Evolutionary conservation across 306 rosid genomes (phyloP).

Genomic region (Prinsepia uniflora): DNA sequence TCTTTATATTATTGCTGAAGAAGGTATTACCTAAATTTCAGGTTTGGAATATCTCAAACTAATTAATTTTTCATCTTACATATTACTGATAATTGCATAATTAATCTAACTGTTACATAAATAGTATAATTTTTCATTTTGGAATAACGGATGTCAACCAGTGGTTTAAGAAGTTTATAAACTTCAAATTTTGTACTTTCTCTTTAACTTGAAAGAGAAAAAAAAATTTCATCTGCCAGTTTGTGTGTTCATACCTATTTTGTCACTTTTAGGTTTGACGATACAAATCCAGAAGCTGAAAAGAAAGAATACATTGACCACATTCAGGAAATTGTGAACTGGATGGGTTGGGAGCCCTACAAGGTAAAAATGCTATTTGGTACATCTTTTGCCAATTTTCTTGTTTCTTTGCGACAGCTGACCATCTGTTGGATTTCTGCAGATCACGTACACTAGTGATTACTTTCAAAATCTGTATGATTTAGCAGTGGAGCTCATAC

Average conservation of each 20-base stretch:
- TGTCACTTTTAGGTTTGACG: conserved; percentile 68
- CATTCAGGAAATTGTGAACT: conserved; percentile 85
- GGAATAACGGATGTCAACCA: background rate
- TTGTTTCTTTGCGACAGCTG: conserved; percentile 10
- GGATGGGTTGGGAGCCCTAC: conserved; percentile 99
- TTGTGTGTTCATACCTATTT: conserved; percentile 12
- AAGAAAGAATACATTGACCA: conserved; percentile 95
- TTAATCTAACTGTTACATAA: background rate
- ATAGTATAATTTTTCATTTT: background rate
- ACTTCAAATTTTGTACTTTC: background rate
- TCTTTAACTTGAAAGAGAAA: background rate
- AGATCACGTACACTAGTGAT: conserved; percentile 93
- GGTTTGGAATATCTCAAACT: conserved; percentile 5
- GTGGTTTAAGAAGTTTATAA: background rate
- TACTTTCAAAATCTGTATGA: conserved; percentile 92
- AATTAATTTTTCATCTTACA: background rate
- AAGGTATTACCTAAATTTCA: background rate
- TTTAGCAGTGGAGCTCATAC: conserved; percentile 89
- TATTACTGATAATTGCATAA: background rate
- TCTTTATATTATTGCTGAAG: background rate
- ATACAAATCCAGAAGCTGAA: conserved; percentile 95
- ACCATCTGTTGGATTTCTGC: conserved; percentile 18
- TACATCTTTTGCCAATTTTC: background rate
- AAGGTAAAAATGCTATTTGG: conserved; percentile 48
- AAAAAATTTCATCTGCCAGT: background rate